Percentiles rank a stretch among this genome's conserved stretches.
phyloP scores from a whole-genome alignment of 345 rosid genomes.

The Atalantia buxifolia region DNA sequence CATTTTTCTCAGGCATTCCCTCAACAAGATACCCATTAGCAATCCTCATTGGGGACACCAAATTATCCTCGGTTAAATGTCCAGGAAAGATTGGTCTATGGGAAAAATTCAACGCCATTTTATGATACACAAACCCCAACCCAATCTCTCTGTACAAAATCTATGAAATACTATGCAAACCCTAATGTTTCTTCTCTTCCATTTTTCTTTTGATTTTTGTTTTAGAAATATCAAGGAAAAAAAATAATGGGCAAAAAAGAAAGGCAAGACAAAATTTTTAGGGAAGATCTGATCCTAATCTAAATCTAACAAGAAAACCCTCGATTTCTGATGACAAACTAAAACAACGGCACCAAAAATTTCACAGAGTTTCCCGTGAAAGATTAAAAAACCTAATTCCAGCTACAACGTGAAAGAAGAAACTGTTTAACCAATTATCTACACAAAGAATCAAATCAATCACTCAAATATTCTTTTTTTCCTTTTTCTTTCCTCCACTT shows the following conservation, averaged over 20 bases:
- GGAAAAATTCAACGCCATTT: slow-evolving; percentile 88
- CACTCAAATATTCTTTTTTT: neutral
- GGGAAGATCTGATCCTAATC: slow-evolving; percentile 14
- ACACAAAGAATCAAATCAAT: slow-evolving; percentile 14
- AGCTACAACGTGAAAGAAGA: neutral
- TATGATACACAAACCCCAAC: slow-evolving; percentile 19
- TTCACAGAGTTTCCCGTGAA: slow-evolving; percentile 35
- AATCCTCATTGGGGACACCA: slow-evolving; percentile 66
- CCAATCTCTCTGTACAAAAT: slow-evolving; percentile 14
- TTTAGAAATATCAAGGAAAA: neutral
- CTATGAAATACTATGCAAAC: slow-evolving; percentile 15
- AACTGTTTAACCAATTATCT: neutral
- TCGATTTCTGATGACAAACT: slow-evolving; percentile 43
- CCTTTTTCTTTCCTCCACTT: neutral
- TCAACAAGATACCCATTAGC: slow-evolving; percentile 60
- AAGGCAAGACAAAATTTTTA: neutral
- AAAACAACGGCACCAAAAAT: slow-evolving; percentile 46
- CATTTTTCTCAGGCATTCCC: slow-evolving; percentile 41
- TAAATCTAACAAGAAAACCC: slow-evolving; percentile 31
- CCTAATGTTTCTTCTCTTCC: slow-evolving; percentile 10
- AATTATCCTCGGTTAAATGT: slow-evolving; percentile 61
- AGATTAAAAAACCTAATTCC: neutral
- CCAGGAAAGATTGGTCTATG: slow-evolving; percentile 60
- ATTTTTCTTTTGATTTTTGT: neutral
- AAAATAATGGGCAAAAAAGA: neutral